A percentile compares a stretch with the other conserved stretches of the same genome.
phyloP scores from a whole-genome alignment of 2,329 filamentous ascomycete genomes.

The Fusarium citri region DNA sequence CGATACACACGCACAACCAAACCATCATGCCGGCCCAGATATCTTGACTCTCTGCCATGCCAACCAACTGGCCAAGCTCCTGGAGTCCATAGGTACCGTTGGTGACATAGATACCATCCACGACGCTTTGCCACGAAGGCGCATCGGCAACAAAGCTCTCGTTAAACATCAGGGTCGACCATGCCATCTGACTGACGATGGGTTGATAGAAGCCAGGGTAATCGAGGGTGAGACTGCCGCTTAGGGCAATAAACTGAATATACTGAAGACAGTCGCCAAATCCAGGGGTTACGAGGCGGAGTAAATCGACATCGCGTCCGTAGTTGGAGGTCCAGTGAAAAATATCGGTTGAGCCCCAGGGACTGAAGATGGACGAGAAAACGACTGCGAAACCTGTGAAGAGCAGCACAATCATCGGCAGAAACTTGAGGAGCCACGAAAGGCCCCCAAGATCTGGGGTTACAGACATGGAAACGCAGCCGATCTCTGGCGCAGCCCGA shows the following conservation, averaged over 20 bases:
- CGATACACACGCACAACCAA: constrained; percentile 85
- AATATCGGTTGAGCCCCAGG: constrained; percentile 90
- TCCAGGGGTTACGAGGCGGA: constrained; percentile 92
- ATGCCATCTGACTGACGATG: constrained; percentile 85
- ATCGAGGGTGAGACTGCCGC: constrained; percentile 84
- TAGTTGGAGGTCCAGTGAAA: constrained; percentile 99
- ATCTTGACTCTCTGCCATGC: constrained; percentile 80
- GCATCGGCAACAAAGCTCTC: constrained; percentile 82
- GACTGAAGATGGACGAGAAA: constrained; percentile 87
- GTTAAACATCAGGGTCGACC: constrained; percentile 94
- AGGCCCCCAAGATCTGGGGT: constrained; percentile 84
- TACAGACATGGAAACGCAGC: constrained; percentile 83
- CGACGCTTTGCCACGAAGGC: constrained; percentile 72
- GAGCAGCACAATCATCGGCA: constrained; percentile 82
- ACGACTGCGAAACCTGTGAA: constrained; percentile 85
- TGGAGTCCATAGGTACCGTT: constrained; percentile 85
- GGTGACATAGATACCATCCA: constrained; percentile 88
- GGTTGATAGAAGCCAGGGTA: constrained; percentile 98
- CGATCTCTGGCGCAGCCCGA: constrained; percentile 69
- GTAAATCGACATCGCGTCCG: constrained; percentile 89
- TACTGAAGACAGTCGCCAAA: constrained; percentile 98
- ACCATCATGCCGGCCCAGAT: constrained; percentile 96
- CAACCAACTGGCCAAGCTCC: constrained; percentile 81
- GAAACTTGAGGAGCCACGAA: constrained; percentile 75
- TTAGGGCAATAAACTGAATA: constrained; percentile 90